Conservation (phyloP, 352 stramenopile genomes). For the Phytophthora citricola region DNA sequence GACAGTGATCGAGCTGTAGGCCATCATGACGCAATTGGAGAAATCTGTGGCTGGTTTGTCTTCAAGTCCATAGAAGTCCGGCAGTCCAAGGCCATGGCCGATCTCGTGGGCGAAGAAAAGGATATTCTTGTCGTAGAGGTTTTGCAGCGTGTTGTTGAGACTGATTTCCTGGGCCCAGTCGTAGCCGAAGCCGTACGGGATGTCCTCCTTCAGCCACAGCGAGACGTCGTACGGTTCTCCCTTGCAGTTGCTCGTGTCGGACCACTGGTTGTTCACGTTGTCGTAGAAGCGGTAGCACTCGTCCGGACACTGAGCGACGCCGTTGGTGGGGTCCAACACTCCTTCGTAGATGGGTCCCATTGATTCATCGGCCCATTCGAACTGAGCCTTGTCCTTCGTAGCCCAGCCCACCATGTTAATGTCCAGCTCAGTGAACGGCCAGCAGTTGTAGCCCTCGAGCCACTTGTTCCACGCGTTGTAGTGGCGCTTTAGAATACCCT, state of each 20-base stretch:
- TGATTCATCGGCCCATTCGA: constrained; percentile 24
- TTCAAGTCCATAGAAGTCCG: constrained; percentile 25
- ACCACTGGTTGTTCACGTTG: constrained; percentile 24
- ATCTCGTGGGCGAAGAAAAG: constrained; percentile 34
- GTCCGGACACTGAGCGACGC: constrained; percentile 19
- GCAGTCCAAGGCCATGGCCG: constrained; percentile 28
- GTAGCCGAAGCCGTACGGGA: constrained; percentile 25
- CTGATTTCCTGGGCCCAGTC: constrained; percentile 29
- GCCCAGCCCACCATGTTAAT: constrained; percentile 37
- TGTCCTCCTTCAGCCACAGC: constrained; percentile 33
- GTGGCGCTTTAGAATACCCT: constrained; percentile 23
- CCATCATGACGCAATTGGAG: constrained; percentile 33
- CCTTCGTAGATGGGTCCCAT: constrained; percentile 25
- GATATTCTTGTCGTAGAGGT: constrained; percentile 25
- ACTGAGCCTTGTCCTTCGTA: constrained; percentile 22
- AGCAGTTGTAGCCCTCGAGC: constrained; percentile 34
- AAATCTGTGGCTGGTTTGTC: constrained; percentile 26
- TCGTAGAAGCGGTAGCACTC: constrained; percentile 31
- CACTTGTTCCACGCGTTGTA: constrained; percentile 35
- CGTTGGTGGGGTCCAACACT: neutral
- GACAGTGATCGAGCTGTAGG: constrained; percentile 34
- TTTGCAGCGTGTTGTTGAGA: constrained; percentile 22
- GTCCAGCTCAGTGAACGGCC: constrained; percentile 28
- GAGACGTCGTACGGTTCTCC: constrained; percentile 32
- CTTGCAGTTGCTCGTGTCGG: constrained; percentile 24